Percentiles rank a stretch among this genome's conserved stretches.
Evolutionary conservation across 495 filamentous ascomycete genomes (phyloP).

Genomic region (Neurospora sp.): DNA sequence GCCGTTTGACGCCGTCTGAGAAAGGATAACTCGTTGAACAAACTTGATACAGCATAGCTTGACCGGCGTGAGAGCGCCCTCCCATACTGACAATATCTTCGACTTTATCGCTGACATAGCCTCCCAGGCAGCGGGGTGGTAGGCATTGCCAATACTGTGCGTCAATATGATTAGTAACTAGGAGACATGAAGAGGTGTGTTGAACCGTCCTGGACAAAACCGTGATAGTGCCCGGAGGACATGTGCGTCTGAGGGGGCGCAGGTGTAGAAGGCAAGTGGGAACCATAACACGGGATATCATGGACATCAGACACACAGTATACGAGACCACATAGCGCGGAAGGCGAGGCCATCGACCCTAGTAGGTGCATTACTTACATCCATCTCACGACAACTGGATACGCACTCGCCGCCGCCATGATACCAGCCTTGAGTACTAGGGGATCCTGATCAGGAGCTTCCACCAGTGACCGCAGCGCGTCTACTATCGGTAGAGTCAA

Average conservation of each 20-base stretch:
- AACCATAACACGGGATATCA: conserved; percentile 6
- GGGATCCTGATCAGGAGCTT: conserved; percentile 61
- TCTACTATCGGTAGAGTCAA: conserved; percentile 63
- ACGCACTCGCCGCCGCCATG: conserved; percentile 79
- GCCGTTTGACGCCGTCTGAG: conserved; percentile 75
- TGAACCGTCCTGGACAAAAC: not conserved
- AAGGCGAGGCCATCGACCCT: conserved; percentile 1
- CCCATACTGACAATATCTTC: conserved; percentile 80
- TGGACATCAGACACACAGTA: conserved; percentile 12
- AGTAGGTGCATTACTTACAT: conserved; percentile 56
- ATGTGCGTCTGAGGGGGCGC: not conserved
- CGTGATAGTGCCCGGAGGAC: not conserved
- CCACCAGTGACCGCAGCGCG: conserved; percentile 56
- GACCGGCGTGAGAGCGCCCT: conserved; percentile 63
- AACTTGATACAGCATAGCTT: conserved; percentile 96
- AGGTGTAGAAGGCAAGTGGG: not conserved
- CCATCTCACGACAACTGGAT: conserved; percentile 82
- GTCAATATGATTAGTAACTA: not conserved
- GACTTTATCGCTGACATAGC: conserved; percentile 82
- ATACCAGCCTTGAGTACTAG: conserved; percentile 72
- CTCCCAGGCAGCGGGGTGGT: conserved; percentile 74
- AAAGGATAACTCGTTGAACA: conserved; percentile 81
- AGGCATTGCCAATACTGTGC: conserved; percentile 69
- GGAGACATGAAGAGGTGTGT: not conserved
- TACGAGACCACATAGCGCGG: conserved; percentile 13